Evolutionary conservation across 2,329 filamentous ascomycete species (phyloP).

Genomic region (Annulohypoxylon truncatum): DNA sequence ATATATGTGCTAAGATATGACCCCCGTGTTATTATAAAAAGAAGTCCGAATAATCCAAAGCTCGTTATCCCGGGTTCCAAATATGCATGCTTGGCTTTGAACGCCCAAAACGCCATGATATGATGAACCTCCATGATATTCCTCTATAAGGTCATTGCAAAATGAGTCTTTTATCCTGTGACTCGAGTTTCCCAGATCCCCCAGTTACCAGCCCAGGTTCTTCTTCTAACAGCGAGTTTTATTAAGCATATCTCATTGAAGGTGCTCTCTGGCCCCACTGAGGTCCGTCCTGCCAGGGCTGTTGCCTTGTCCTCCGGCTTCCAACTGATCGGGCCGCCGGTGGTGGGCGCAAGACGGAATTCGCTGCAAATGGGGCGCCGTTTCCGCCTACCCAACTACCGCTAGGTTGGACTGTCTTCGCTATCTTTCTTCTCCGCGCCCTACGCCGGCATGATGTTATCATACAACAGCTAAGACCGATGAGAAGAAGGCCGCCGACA

Average conservation of each 20-base stretch:
- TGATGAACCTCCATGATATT: slow-evolving; percentile 25
- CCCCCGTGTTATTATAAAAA: slow-evolving; percentile 26
- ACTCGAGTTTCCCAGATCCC: slow-evolving; percentile 1
- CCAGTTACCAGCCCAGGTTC: slow-evolving; percentile 40
- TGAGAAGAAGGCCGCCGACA: slow-evolving; percentile 77
- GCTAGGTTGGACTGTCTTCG: slow-evolving; percentile 42
- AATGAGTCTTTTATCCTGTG: slow-evolving; percentile 10
- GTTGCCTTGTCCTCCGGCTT: slow-evolving; percentile 21
- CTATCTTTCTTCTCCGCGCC: slow-evolving; percentile 46
- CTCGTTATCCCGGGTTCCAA: slow-evolving; percentile 14
- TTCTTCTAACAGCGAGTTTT: slow-evolving; percentile 5
- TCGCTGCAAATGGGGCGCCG: slow-evolving; percentile 34
- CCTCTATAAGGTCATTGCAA: slow-evolving; percentile 17
- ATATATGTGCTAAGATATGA: slow-evolving; percentile 28
- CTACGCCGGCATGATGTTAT: slow-evolving; percentile 64
- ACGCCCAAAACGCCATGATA: slow-evolving; percentile 35
- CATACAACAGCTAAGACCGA: slow-evolving; percentile 76
- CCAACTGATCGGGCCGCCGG: slow-evolving; percentile 29
- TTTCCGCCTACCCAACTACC: slow-evolving; percentile 46
- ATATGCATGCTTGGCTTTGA: slow-evolving; percentile 21
- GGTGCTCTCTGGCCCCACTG: slow-evolving; percentile 37
- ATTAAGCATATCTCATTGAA: slow-evolving; percentile 39
- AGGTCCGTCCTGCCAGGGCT: slow-evolving; percentile 30
- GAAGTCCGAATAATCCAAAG: slow-evolving; percentile 17
- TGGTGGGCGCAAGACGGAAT: slow-evolving; percentile 27